Conservation (phyloP, 768 basidiomycete species). For the Coprinopsis strossmayeri region DNA sequence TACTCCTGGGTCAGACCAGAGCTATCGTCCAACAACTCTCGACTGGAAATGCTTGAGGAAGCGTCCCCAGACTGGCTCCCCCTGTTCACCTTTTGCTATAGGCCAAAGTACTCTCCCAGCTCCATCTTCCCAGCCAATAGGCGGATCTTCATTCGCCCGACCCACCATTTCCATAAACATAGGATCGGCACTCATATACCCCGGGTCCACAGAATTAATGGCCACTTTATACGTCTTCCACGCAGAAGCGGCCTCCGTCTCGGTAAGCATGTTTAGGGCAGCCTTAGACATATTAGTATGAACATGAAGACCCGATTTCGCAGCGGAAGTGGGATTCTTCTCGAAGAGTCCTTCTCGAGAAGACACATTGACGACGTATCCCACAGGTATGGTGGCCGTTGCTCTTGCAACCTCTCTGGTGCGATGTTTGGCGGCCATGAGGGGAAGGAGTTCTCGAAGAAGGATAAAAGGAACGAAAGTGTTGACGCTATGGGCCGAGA, state of each 20-base stretch:
- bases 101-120: conserved; percentile 27
- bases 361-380: conserved; percentile 28
- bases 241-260: conserved; percentile 25
- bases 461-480: conserved; percentile 32
- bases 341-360: conserved; percentile 31
- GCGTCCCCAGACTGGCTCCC: conserved; percentile 24
- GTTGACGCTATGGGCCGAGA: conserved; percentile 30
- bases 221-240: conserved; percentile 23
- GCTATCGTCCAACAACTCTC: no score
- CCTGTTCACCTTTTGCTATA: conserved; percentile 24
- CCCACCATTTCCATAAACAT: conserved; percentile 23
- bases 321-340: conserved; percentile 15
- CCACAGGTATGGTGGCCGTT: conserved; percentile 12
- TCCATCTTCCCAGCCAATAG: conserved; percentile 29
- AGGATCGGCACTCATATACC: conserved; percentile 30
- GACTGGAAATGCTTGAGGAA: conserved; percentile 29
- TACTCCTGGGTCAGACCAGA: no score
- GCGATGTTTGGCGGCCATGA: conserved; percentile 15
- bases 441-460: conserved; percentile 24
- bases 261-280: conserved; percentile 30
- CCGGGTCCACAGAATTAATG: conserved; percentile 30
- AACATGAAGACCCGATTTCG: conserved; percentile 23
- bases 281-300: conserved; percentile 35
- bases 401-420: not conserved
- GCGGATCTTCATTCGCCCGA: conserved; percentile 16